Percentiles rank a stretch among this genome's conserved stretches.
phyloP scores from a whole-genome alignment of 2,329 filamentous ascomycete genomes.

The Aspergillus aculeatus region DNA sequence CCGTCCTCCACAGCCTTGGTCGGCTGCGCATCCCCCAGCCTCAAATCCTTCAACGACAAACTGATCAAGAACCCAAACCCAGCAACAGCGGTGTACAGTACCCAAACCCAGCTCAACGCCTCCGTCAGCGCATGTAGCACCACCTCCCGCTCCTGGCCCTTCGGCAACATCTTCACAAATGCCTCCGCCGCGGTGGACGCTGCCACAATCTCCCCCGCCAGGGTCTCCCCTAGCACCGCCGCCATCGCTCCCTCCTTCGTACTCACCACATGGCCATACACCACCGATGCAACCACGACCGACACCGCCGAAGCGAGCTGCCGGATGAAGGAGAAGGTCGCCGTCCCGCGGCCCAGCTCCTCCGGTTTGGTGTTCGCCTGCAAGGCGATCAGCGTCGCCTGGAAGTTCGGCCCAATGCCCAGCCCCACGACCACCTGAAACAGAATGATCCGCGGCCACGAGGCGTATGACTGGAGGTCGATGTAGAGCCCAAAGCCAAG shows the following conservation, averaged over 20 bases:
- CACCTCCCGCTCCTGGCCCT: background rate
- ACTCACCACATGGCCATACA: background rate
- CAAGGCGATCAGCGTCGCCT: slow-evolving; percentile 17
- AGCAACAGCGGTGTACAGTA: background rate
- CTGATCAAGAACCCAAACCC: background rate
- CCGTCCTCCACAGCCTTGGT: background rate
- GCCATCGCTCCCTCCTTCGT: background rate
- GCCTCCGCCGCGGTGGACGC: background rate
- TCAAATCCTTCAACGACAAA: background rate
- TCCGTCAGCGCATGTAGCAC: background rate
- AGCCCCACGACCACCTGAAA: slow-evolving; percentile 30
- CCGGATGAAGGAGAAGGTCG: background rate
- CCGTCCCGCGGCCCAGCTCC: background rate
- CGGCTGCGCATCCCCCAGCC: background rate
- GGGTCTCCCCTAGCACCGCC: background rate
- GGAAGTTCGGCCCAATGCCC: slow-evolving; percentile 16
- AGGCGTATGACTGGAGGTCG: slow-evolving; percentile 48
- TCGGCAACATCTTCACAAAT: background rate
- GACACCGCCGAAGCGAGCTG: slow-evolving; percentile 1
- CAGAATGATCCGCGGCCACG: slow-evolving; percentile 26
- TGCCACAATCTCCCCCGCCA: background rate
- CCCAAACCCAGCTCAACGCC: slow-evolving; percentile 1
- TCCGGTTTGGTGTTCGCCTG: background rate
- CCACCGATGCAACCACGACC: background rate
- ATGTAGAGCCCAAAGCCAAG: slow-evolving; percentile 62